Percentiles rank a stretch among this genome's conserved stretches.
Evolutionary conservation across 176 grass and related monocot species (phyloP).

Genomic region (Cenchrus fungigraminus): DNA sequence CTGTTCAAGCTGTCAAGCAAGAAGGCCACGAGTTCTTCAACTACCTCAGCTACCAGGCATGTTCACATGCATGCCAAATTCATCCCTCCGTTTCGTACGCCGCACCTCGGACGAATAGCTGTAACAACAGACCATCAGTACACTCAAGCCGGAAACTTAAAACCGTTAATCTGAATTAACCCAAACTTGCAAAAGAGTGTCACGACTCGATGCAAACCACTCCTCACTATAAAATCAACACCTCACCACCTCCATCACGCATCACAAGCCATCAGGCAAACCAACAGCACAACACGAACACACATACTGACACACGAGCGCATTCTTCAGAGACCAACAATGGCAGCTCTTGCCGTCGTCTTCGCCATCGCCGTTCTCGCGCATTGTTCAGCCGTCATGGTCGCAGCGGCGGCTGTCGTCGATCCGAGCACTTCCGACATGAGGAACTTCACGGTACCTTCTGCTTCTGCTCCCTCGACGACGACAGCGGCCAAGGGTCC

Average conservation of each 20-base stretch:
- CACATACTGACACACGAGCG: too few relatives aligned
- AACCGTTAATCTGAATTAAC: conserved; percentile 17
- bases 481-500: conserved; percentile 35
- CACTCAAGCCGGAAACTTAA: conserved; percentile 49
- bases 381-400: conserved; percentile 4
- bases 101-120: not conserved
- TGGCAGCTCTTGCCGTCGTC: conserved; percentile 50
- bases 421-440: not conserved
- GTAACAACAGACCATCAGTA: conserved; percentile 15
- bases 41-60: too few relatives aligned
- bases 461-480: conserved; percentile 1
- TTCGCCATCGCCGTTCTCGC: conserved; percentile 36
- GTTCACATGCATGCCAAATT: too few relatives aligned
- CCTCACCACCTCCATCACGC: not conserved
- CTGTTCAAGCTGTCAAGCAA: too few relatives aligned
- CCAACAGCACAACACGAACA: not conserved
- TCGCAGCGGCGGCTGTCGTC: not conserved
- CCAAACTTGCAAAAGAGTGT: conserved; percentile 48
- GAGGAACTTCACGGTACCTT: conserved; percentile 13
- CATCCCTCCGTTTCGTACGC: too few relatives aligned
- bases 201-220: conserved; percentile 10
- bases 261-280: not conserved
- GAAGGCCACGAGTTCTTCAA: too few relatives aligned
- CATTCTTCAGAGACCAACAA: conserved; percentile 10
- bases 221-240: conserved; percentile 29